A percentile compares a stretch with the other conserved stretches of the same genome.
These are phyloP conservation scores for Colletotrichum sp. DNA, from an alignment of 2,329 filamentous ascomycete genomes.

Conservation along the genomic window DNA sequence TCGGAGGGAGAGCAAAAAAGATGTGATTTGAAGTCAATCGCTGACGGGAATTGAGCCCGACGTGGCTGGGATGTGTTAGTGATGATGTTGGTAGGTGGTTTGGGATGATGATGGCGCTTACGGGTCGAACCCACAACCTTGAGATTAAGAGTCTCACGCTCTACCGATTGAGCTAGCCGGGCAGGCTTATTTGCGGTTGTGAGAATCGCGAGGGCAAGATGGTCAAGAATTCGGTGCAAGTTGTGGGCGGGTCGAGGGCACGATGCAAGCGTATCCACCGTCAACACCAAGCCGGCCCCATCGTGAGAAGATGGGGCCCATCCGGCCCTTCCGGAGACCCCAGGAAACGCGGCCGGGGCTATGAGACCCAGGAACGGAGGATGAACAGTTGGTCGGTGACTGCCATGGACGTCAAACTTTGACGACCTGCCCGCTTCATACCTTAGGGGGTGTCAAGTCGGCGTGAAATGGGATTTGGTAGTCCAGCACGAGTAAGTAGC, in stretches of 20 bases:
- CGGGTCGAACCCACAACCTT: constrained; percentile 28
- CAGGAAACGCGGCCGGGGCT: background rate
- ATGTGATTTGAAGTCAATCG: background rate
- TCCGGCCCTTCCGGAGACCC: background rate
- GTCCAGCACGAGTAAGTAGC: background rate
- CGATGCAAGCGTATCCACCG: background rate
- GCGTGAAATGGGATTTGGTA: background rate
- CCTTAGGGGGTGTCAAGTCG: accelerated
- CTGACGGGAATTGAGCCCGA: constrained; percentile 19
- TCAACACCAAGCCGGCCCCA: constrained; percentile 1
- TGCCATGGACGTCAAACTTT: accelerated
- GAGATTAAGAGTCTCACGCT: constrained; percentile 71
- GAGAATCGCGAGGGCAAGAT: background rate
- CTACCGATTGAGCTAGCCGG: constrained; percentile 72
- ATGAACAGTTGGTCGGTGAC: background rate
- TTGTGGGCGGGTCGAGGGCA: constrained; percentile 6
- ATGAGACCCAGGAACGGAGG: background rate
- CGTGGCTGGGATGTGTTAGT: constrained; percentile 9
- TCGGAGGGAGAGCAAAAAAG: background rate
- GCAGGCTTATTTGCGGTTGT: background rate
- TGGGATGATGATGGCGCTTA: background rate
- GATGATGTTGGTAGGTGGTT: background rate
- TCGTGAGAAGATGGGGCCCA: background rate
- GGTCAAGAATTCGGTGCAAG: background rate
- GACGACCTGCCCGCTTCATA: background rate